Base-by-base conservation (phyloP, 768 basidiomycete species). In the Butyriboletus loyo region DNA sequence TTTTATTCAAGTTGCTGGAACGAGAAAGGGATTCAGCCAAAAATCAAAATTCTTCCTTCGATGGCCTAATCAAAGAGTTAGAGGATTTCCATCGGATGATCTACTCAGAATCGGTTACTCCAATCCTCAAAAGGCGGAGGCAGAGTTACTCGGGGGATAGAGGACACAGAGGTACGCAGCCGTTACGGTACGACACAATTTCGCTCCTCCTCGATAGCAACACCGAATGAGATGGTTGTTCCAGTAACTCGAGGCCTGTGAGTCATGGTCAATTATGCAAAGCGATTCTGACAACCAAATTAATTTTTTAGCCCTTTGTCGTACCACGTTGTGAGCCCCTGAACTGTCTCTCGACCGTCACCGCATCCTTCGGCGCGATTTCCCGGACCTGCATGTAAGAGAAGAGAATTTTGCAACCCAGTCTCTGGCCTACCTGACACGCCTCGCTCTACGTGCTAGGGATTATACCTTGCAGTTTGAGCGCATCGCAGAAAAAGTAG, bases 21-120 rank as follows among this genome's bases (percentile, higher is more conserved):
- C 44, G n/a, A 36, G 54, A 63, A 31, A 56, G 50, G 30, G 27
- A 27, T 14, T 56, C 54, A 1, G 48, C 36, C 5, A 19, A 36
- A 4, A 40, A 40, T 4, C 55, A 63, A 25, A 54, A 35, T 30
- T 50, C 50, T 5, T 57, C 53, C 9, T 60, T 63, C 9, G 51
- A 46, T 30, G 17, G 32, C 3, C 49, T 60, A 17, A 4, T 53
- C 11, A 41, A 54, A 40, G 61, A 60, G n/a, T 15, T 57, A 8
- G 54, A 51, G 4, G 47, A 36, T 14, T 55, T 57, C 27, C 35
- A 30, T 38, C 48, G 19, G 7, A 42, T 9, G 31, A 41, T 52
- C 13, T 19, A 14, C n/a, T 30, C 39, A 0, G 44, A 50, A 28
- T 15, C n/a, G 2, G 27, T 40, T 30, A 28, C 19, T 37, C 21